Evolutionary conservation across 2,329 filamentous ascomycete genomes (phyloP).

Genomic region (Fusarium sp.): DNA sequence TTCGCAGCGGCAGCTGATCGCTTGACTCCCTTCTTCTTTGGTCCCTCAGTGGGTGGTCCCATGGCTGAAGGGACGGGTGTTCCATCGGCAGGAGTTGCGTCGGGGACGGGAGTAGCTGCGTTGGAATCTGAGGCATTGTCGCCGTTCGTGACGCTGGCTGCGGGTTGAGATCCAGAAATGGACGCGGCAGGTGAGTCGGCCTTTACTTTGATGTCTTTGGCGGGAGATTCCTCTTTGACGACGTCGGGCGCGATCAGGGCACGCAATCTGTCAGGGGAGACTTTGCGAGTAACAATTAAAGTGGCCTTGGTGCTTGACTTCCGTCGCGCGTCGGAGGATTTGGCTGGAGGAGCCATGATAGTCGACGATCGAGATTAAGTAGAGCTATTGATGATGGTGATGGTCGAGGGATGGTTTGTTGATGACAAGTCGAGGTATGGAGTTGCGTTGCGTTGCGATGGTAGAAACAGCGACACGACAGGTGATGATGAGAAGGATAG

Average conservation of each 20-base stretch:
- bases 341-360: slow-evolving; percentile 51
- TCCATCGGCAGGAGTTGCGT: slow-evolving; percentile 59
- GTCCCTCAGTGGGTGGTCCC: slow-evolving; percentile 69
- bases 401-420: slow-evolving; percentile 11
- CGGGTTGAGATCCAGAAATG: slow-evolving; percentile 46
- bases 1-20: slow-evolving; percentile 74
- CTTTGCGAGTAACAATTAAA: slow-evolving; percentile 63
- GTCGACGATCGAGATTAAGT: slow-evolving; percentile 18
- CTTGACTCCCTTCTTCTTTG: slow-evolving; percentile 82
- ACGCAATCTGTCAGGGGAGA: slow-evolving; percentile 62
- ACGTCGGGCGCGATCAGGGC: slow-evolving; percentile 59
- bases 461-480: slow-evolving; percentile 18
- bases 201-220: slow-evolving; percentile 51
- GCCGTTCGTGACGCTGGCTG: slow-evolving; percentile 57
- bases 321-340: slow-evolving; percentile 51
- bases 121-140: slow-evolving; percentile 70
- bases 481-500: slow-evolving; percentile 10
- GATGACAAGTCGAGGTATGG: neutral
- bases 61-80: slow-evolving; percentile 67
- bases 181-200: slow-evolving; percentile 59
- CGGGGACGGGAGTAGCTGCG: slow-evolving; percentile 67
- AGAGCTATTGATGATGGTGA: slow-evolving; percentile 27
- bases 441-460: slow-evolving; percentile 15
- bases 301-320: slow-evolving; percentile 52
- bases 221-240: slow-evolving; percentile 57